phyloP scores from a whole-genome alignment of 1,284 basidiomycete species.

The Mrakiaceae sp. region DNA sequence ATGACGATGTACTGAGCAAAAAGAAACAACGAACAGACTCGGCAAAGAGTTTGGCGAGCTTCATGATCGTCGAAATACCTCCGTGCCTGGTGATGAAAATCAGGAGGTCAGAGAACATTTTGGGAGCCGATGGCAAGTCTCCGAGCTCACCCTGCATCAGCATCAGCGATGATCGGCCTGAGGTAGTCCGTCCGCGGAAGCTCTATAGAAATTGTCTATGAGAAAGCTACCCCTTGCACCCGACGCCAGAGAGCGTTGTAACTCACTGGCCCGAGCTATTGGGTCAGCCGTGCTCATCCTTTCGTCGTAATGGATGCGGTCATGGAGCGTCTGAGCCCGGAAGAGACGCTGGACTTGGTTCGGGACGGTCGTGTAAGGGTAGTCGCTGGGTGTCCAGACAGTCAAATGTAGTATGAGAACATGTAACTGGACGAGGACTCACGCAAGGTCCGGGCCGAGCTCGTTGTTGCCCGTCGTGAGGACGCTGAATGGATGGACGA shows the following conservation, averaged over 20 bases:
- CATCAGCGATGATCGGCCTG: constrained; percentile 76
- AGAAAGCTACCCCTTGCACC: too few species aligned
- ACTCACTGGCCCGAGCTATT: too few species aligned
- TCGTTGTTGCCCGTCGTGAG: constrained; percentile 69
- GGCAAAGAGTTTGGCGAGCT: constrained; percentile 31
- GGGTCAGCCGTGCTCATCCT: not conserved
- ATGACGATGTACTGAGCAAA: not conserved
- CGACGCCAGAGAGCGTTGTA: too few species aligned
- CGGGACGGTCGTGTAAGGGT: constrained; percentile 12
- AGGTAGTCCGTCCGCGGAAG: constrained; percentile 55
- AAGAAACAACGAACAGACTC: constrained; percentile 1
- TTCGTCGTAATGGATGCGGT: constrained; percentile 14
- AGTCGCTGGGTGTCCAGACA: not conserved
- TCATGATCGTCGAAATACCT: constrained; percentile 81
- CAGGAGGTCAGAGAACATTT: not conserved
- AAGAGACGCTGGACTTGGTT: constrained; percentile 8
- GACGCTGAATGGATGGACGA: constrained; percentile 45
- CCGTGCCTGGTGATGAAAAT: constrained; percentile 53
- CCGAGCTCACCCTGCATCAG: constrained; percentile 60
- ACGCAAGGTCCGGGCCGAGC: constrained; percentile 91
- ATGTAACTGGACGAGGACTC: constrained; percentile 25
- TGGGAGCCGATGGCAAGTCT: not conserved
- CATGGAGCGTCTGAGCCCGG: constrained; percentile 7
- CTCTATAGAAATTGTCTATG: not conserved
- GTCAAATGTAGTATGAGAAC: constrained; percentile 2